A percentile compares a stretch with the other conserved stretches of the same genome.
Conservation (phyloP, 78 protist species). For the Cavenderia fasciculata region DNA sequence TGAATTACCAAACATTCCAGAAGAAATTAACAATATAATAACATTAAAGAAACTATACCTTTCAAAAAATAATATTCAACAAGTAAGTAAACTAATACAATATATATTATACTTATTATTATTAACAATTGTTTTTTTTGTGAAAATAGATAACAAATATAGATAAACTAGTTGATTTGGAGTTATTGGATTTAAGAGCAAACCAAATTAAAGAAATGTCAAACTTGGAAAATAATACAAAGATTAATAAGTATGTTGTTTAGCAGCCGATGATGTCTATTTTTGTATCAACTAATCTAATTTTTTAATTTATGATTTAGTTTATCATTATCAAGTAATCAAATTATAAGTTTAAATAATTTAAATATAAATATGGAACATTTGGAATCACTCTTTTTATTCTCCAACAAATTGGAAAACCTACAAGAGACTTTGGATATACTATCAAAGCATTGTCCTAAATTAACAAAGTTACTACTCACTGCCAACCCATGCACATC, state of each 20-base stretch:
- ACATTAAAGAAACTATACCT: slow-evolving; percentile 18
- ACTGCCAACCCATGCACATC: slow-evolving; percentile 1
- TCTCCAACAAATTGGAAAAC: slow-evolving; percentile 2
- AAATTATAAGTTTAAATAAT: not conserved
- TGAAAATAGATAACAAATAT: slow-evolving; percentile 15
- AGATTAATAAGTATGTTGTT: slow-evolving; percentile 18
- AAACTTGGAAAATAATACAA: not conserved
- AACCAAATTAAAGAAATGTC: slow-evolving; percentile 14
- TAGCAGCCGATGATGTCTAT: not conserved
- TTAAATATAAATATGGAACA: not conserved
- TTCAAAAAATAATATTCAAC: slow-evolving; percentile 37
- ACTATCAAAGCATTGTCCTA: not conserved
- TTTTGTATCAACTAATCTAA: not conserved
- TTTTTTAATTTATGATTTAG: not conserved
- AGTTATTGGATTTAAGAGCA: slow-evolving; percentile 56
- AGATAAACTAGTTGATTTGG: slow-evolving; percentile 29
- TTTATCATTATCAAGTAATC: slow-evolving; percentile 61
- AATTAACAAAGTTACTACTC: slow-evolving; percentile 18
- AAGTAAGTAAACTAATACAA: not conserved
- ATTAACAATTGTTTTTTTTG: not conserved
- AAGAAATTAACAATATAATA: not conserved
- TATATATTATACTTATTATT: not conserved
- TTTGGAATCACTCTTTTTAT: slow-evolving; percentile 60
- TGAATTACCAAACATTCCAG: slow-evolving; percentile 14
- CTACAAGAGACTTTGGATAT: not conserved